A percentile compares a stretch with the other conserved stretches of the same genome.
Evolutionary conservation across 495 filamentous ascomycete genomes (phyloP).

Genomic region (Penicillium egyptiacum): DNA sequence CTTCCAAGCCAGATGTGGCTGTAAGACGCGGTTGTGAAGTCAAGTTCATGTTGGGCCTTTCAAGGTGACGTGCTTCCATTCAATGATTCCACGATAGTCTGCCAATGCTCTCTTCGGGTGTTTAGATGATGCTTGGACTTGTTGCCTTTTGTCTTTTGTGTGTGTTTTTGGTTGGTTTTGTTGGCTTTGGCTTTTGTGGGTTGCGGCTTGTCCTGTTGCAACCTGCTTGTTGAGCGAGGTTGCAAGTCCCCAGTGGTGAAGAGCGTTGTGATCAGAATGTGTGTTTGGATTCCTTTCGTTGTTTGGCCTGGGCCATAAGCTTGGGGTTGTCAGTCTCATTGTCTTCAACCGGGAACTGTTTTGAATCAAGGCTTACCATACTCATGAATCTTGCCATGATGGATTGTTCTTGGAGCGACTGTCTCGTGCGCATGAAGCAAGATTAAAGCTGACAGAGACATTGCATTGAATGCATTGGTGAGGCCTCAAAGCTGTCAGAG

Average conservation of each 20-base stretch:
- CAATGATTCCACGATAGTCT: not conserved
- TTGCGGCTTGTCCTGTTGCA: not conserved
- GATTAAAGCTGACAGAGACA: not conserved
- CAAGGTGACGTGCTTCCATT: not conserved
- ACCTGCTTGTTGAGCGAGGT: not conserved
- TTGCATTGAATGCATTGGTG: not conserved
- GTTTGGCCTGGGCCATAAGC: not conserved
- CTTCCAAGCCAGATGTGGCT: not conserved
- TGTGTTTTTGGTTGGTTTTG: not conserved
- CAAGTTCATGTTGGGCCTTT: not conserved
- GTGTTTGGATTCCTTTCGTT: not conserved
- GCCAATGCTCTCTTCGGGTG: not conserved
- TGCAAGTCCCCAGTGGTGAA: not conserved
- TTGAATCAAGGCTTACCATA: not conserved
- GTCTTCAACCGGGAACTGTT: not conserved
- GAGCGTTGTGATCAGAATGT: not conserved
- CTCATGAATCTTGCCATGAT: not conserved
- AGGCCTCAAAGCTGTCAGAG: not conserved
- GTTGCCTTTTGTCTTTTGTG: not conserved
- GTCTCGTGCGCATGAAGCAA: not conserved
- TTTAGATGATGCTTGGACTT: not conserved
- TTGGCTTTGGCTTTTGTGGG: not conserved
- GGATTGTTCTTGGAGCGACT: not conserved
- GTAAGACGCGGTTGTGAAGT: not conserved
- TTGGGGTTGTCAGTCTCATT: not conserved